Base-by-base conservation (phyloP, 2,329 filamentous ascomycete genomes). In the Aspergillus jensenii region DNA sequence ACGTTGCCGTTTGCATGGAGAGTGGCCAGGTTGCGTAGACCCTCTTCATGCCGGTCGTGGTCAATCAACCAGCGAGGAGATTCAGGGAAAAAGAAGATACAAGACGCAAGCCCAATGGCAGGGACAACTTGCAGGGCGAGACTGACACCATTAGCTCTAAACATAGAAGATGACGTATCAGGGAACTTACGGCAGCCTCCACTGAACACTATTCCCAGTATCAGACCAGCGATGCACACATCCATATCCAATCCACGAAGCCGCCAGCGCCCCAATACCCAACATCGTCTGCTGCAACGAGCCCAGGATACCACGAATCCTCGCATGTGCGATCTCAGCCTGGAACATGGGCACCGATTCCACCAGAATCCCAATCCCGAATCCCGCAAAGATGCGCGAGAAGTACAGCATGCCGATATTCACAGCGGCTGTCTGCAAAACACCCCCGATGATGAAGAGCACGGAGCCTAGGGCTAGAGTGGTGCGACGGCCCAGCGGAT, bases 181-280 rank as follows among this genome's bases (percentile, higher is more conserved):
- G 15, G 7, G 3, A 17, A 12, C 54, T 1, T n/a, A 56, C 54
- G 54, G 54, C 7, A 56, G 14, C 19, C 54, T 44, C 54, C 54
- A 56, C 33, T 56, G 54, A 5, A 51, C 47, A 21, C 54, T 56
- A 3, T 56, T 35, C 19, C 54, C 54, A 4, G 54, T 51, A 25
- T 43, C 15, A 8, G 46, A 25, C 54, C 54, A 56, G 14, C 8
- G 39, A 37, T 56, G 47, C 43, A 23, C 54, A 46, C 54, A 56
- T 5, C 54, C 54, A 9, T 56, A 56, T n/a, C 54, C 54, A n/a
- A 56, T 56, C 54, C 54, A 56, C n/a, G 46, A 51, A 11, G 54
- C 54, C 3, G 54, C 45, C 1, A 56, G 39, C 9, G 46, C 19
- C 2, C 54, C 54, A 19, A 56, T 51, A 2, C 54, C 54, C 19